phyloP scores from a whole-genome alignment of 345 rosid species.

The Xanthoceras sorbifolium region DNA sequence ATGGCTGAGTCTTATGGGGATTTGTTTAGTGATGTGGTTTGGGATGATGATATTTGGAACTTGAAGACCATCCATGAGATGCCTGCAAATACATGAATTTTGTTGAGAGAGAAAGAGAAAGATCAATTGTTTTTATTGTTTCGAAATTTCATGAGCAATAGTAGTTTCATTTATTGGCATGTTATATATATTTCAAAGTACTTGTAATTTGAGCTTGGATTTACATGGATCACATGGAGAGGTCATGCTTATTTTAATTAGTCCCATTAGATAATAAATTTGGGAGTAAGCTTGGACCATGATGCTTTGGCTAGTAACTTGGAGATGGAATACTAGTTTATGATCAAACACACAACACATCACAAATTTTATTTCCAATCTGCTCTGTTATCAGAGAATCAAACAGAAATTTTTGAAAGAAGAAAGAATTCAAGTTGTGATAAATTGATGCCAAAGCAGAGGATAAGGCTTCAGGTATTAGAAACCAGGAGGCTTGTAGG shows the following conservation, averaged over 20 bases:
- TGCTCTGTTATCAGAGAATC: background rate
- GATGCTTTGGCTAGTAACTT: too few relatives aligned
- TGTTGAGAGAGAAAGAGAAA: background rate
- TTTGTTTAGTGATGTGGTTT: slow-evolving; percentile 53
- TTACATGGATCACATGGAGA: too few relatives aligned
- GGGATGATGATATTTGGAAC: slow-evolving; percentile 80
- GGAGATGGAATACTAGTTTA: too few relatives aligned
- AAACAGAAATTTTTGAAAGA: background rate
- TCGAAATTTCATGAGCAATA: background rate
- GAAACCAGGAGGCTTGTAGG: slow-evolving; percentile 25
- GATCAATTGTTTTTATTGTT: background rate
- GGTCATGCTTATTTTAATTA: too few relatives aligned
- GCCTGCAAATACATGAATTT: slow-evolving; percentile 16
- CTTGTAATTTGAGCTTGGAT: too few relatives aligned
- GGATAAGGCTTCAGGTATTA: background rate
- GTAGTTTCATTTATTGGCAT: too few relatives aligned
- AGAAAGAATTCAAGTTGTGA: background rate
- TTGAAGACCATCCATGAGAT: slow-evolving; percentile 39
- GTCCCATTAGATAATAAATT: too few relatives aligned
- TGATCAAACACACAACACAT: too few relatives aligned
- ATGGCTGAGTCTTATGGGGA: slow-evolving; percentile 39
- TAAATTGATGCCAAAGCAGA: background rate
- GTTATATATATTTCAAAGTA: too few relatives aligned
- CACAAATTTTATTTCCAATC: background rate
- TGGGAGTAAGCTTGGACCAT: too few relatives aligned